Conservation (phyloP, 352 stramenopile species). For the Phytophthora sp. region DNA sequence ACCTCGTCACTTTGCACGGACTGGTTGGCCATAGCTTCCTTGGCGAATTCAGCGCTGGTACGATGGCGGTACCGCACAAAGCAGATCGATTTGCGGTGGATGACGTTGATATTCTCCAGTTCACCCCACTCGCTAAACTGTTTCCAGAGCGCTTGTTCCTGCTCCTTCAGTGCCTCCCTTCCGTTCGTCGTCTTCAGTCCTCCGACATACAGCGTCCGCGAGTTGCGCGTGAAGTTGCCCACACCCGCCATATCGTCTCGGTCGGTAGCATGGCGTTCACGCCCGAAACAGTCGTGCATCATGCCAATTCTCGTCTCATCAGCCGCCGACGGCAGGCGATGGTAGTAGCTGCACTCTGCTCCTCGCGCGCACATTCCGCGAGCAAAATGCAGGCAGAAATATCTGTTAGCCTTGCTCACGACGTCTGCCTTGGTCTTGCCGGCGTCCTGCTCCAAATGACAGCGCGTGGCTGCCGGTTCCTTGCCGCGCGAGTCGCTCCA, state of each 20-base stretch:
- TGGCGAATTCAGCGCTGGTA: constrained; percentile 83
- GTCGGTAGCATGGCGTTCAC: constrained; percentile 90
- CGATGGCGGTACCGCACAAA: constrained; percentile 91
- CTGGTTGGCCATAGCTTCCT: constrained; percentile 93
- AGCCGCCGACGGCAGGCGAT: constrained; percentile 81
- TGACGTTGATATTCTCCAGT: constrained; percentile 94
- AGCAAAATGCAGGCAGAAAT: constrained; percentile 94
- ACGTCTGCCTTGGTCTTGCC: constrained; percentile 92
- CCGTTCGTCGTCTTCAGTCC: constrained; percentile 68
- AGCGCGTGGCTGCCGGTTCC: constrained; percentile 89
- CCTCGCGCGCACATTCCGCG: constrained; percentile 91
- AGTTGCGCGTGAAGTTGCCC: constrained; percentile 92
- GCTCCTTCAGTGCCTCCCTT: constrained; percentile 46
- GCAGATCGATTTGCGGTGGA: constrained; percentile 90
- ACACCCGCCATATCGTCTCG: constrained; percentile 94
- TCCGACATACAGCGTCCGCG: constrained; percentile 92
- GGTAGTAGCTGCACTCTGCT: constrained; percentile 92
- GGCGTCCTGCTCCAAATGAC: constrained; percentile 83
- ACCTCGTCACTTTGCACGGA: constrained; percentile 87
- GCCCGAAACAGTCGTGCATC: constrained; percentile 93
- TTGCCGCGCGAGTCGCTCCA: constrained; percentile 85
- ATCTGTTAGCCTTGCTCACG: constrained; percentile 83
- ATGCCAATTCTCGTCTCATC: constrained; percentile 83
- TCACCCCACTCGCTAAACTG: constrained; percentile 95
- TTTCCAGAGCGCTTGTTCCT: constrained; percentile 76